Conservation (phyloP, 257 asterid species). For the Rhazya stricta region DNA sequence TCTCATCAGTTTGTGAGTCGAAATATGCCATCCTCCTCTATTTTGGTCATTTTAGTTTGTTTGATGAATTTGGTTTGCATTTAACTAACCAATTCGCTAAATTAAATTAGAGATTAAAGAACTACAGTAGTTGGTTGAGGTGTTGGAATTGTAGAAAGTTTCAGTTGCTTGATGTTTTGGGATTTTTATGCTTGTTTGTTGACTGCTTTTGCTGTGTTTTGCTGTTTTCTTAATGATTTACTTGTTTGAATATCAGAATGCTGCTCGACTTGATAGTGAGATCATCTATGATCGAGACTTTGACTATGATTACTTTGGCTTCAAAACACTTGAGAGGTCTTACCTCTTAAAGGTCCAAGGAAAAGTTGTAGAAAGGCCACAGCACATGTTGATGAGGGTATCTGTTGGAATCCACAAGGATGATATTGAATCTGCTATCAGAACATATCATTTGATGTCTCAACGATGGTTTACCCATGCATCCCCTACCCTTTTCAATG, state of each 20-base stretch:
- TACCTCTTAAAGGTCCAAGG: conserved; percentile 78
- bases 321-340: conserved; percentile 90
- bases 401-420: conserved; percentile 91
- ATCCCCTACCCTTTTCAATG: conserved; percentile 91
- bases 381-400: conserved; percentile 97
- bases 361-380: conserved; percentile 93
- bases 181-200: not conserved
- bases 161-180: not conserved
- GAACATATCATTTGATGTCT: conserved; percentile 86
- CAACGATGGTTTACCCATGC: conserved; percentile 98
- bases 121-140: not conserved
- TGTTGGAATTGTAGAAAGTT: not conserved
- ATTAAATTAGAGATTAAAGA: not conserved
- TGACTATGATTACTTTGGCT: conserved; percentile 91
- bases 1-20: not conserved
- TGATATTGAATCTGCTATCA: conserved; percentile 66
- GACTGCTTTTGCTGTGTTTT: not conserved
- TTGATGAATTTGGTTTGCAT: not conserved
- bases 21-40: no score
- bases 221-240: conserved; percentile 1
- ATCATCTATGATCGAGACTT: conserved; percentile 91
- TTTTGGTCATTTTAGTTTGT: no score
- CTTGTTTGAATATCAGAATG: conserved; percentile 49
- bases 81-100: not conserved
- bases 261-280: conserved; percentile 85